Conservation (phyloP, 768 basidiomycete species). For the Rhizopogon vulgaris region DNA sequence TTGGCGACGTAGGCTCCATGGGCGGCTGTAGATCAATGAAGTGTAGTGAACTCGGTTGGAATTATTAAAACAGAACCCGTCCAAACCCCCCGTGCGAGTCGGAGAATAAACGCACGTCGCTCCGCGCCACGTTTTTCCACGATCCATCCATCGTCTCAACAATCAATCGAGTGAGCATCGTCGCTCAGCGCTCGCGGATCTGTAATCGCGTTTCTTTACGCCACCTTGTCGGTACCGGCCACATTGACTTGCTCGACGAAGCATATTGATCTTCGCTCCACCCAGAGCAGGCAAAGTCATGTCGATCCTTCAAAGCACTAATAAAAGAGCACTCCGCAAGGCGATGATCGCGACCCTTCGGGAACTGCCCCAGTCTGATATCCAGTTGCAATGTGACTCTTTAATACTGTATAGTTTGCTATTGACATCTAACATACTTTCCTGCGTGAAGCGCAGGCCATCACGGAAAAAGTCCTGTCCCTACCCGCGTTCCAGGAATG, state of each 20-base stretch:
- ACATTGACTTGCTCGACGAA: neutral
- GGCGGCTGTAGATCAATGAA: neutral
- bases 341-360: conserved; percentile 39
- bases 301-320: conserved; percentile 26
- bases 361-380: conserved; percentile 33
- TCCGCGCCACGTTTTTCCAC: conserved; percentile 1
- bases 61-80: no score
- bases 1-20: conserved; percentile 36
- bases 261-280: neutral
- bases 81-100: no score
- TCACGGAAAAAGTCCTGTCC: conserved; percentile 42
- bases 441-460: conserved; percentile 19
- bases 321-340: conserved; percentile 55
- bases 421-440: conserved; percentile 4
- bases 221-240: conserved; percentile 7
- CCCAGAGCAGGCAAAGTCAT: conserved; percentile 7
- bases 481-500: conserved; percentile 46
- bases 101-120: neutral
- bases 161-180: neutral
- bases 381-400: conserved; percentile 56
- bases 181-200: conserved; percentile 2
- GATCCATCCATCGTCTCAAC: neutral
- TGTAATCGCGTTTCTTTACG: conserved; percentile 4
- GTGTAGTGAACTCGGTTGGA: no score
- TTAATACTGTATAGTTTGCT: neutral